These are phyloP conservation scores for Pseudogymnoascus sp. DNA, from an alignment of 2,329 filamentous ascomycete species.

Conservation along the genomic window DNA sequence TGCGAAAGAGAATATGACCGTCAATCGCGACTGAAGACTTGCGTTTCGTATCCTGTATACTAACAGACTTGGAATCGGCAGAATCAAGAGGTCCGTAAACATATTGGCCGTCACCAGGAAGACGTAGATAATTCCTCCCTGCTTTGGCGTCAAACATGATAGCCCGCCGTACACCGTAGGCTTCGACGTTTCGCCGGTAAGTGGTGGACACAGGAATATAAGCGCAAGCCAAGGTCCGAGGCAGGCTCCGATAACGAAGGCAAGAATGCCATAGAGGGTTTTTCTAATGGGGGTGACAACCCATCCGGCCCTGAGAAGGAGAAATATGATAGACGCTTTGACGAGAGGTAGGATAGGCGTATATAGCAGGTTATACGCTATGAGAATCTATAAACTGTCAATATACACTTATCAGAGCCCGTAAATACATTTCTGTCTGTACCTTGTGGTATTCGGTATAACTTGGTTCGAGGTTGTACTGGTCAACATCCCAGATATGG, in stretches of 20 bases:
- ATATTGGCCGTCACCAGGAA: conserved; percentile 8
- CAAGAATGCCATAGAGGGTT: background rate
- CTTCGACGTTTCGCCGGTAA: background rate
- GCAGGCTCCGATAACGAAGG: conserved; percentile 1
- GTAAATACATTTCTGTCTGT: background rate
- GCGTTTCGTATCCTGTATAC: conserved; percentile 7
- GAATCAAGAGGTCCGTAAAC: conserved; percentile 8
- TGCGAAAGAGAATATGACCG: conserved; percentile 1
- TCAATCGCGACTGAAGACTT: conserved; percentile 8
- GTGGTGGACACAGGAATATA: background rate
- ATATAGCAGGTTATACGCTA: conserved; percentile 6
- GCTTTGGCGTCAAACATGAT: background rate
- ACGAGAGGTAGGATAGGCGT: conserved; percentile 2
- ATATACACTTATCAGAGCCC: background rate
- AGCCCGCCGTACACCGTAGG: background rate
- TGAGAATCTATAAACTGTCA: conserved; percentile 5
- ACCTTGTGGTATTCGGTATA: conserved; percentile 6
- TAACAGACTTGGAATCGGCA: conserved; percentile 3
- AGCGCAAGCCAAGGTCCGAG: conserved; percentile 4
- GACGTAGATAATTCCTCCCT: background rate
- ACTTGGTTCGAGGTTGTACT: background rate
- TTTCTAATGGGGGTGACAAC: background rate
- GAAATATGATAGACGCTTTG: background rate
- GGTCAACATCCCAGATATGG: conserved; percentile 1
- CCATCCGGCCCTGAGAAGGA: conserved; percentile 1